Evolutionary conservation across 129 eudicot species (phyloP).

Genomic region (Oenanthe sinensis): DNA sequence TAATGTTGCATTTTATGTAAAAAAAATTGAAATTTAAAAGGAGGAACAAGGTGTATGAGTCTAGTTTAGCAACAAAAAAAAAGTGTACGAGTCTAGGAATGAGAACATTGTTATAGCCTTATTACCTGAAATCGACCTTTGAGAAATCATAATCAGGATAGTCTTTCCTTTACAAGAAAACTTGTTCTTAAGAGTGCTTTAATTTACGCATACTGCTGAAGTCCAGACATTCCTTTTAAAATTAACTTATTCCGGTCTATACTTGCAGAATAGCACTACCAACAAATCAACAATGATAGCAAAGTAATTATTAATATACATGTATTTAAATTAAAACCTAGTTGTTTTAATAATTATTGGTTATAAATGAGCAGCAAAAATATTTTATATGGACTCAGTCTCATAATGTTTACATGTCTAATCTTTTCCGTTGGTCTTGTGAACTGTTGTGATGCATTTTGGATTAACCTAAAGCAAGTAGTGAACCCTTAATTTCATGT

Average conservation of each 20-base stretch:
- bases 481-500: neutral
- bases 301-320: neutral
- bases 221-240: neutral
- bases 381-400: neutral
- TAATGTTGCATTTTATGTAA: neutral
- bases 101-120: neutral
- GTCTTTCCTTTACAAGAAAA: neutral
- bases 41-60: neutral
- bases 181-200: neutral
- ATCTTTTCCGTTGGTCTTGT: neutral
- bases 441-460: neutral
- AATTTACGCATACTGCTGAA: neutral
- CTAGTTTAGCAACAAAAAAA: neutral
- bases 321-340: neutral
- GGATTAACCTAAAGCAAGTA: neutral
- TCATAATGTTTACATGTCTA: neutral
- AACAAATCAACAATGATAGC: neutral
- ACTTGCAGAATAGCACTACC: neutral
- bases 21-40: neutral
- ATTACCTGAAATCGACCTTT: neutral
- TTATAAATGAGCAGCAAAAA: neutral
- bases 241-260: neutral
- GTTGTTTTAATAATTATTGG: neutral
- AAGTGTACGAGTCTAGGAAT: neutral
- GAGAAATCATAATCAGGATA: neutral